phyloP scores from a whole-genome alignment of 768 basidiomycete genomes.

The Hygrophoropsis aurantiaca region DNA sequence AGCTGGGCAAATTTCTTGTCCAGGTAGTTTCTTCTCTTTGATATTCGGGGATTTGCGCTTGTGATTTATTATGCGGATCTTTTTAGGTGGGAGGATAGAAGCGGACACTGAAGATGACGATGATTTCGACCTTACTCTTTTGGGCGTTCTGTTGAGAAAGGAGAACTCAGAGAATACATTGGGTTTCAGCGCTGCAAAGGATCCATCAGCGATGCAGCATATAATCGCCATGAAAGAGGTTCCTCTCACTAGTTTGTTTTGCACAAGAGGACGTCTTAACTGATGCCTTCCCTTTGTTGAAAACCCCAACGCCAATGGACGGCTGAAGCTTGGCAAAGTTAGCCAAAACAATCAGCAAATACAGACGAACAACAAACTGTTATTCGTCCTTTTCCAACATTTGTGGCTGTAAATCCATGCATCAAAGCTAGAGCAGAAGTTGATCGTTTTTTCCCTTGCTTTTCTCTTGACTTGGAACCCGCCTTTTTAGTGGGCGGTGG shows the following conservation, averaged over 20 bases:
- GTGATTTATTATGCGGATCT: constrained; percentile 1
- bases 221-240: neutral
- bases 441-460: constrained; percentile 21
- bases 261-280: constrained; percentile 14
- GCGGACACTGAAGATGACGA: constrained; percentile 16
- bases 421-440: constrained; percentile 30
- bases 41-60: neutral
- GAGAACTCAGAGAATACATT: constrained; percentile 45
- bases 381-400: constrained; percentile 34
- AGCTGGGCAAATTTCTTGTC: too few species aligned
- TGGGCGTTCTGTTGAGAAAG: constrained; percentile 39
- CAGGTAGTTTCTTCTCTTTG: too few species aligned
- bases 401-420: constrained; percentile 37
- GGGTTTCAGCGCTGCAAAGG: constrained; percentile 6
- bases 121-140: constrained; percentile 7
- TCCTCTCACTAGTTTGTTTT: constrained; percentile 14
- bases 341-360: neutral
- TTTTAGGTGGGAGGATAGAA: constrained; percentile 12
- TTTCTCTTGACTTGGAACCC: constrained; percentile 9
- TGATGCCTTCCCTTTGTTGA: constrained; percentile 37
- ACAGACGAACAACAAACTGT: constrained; percentile 24
- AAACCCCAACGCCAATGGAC: constrained; percentile 30
- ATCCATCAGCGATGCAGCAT: neutral
- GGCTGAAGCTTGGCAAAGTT: constrained; percentile 26
- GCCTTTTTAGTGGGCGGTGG: constrained; percentile 5